These are phyloP conservation scores for Lepidium didymum DNA, from an alignment of 345 rosid genomes.

Conservation along the genomic window DNA sequence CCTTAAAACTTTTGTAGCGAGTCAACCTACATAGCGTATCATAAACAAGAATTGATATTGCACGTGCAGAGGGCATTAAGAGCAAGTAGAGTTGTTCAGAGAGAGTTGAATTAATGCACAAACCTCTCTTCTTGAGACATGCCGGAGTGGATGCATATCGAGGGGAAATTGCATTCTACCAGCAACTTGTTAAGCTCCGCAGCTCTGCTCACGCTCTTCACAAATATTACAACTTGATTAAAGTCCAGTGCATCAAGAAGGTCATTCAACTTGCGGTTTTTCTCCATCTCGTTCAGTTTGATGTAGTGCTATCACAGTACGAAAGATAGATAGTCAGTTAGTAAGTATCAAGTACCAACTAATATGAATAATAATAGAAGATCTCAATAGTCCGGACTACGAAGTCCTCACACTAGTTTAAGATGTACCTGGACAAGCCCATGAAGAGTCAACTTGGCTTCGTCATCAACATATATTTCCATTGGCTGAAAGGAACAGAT, in stretches of 20 bases:
- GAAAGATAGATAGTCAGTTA: neutral
- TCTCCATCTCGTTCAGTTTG: conserved; percentile 91
- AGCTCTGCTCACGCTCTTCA: conserved; percentile 92
- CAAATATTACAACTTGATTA: conserved; percentile 96
- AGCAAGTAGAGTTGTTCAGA: neutral
- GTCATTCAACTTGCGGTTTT: conserved; percentile 93
- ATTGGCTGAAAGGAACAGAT: conserved; percentile 94
- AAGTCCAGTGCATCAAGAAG: conserved; percentile 98
- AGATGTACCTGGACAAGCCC: conserved; percentile 90
- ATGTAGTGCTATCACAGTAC: conserved; percentile 73
- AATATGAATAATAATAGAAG: neutral
- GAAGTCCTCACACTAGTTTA: neutral
- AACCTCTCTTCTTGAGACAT: conserved; percentile 99
- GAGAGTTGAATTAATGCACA: neutral
- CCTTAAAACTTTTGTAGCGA: conserved; percentile 96
- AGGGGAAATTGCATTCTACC: conserved; percentile 92
- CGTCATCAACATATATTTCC: conserved; percentile 98
- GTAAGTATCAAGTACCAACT: neutral
- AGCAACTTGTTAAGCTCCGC: conserved; percentile 94
- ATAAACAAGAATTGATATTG: neutral
- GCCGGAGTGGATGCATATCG: conserved; percentile 98
- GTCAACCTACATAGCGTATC: conserved; percentile 53
- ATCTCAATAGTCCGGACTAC: neutral
- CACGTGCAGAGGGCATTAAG: neutral
- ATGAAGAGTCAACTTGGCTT: conserved; percentile 97